Base-by-base conservation (phyloP, 306 rosid species). In the Sicyos baderoa region DNA sequence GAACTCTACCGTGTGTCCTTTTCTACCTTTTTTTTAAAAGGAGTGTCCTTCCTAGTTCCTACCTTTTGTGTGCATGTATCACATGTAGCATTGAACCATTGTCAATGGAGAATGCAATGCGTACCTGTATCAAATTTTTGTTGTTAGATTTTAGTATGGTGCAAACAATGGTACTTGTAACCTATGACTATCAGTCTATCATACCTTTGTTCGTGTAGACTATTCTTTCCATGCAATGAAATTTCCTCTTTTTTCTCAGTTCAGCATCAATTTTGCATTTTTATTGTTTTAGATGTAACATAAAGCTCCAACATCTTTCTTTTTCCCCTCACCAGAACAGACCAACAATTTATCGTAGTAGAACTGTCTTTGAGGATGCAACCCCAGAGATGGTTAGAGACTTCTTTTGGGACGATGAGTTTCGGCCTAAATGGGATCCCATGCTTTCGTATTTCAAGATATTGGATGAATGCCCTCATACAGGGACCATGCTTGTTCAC, bases 351-450 rank as follows among this genome's bases (percentile, higher is more conserved):
- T 94, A 94, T 81, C 86, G 95, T 14, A 94, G 91, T 74, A 88
- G 82, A 86, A 94, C 96, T 59, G 84, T 90, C 54, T 94, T 90
- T 78, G 97, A 94, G 83, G 99, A 94, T 72, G 97, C 95, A 53
- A 84, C 86, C 32, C 91, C 95, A 1, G 99, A 94, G 84, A 63
- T 94, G 84, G 99, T 94, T 18, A 86, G 97, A 81, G 99, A 94
- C 82, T 94, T 94, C 82, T 94, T 94, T 75, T 94, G 99, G 99
- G 99, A 94, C 75, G 99, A 94, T 80, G 97, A 94, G 74, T 90
- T 88, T 74, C 95, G 99, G 68, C 87, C 88, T 76, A 87, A 85
- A 80, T 94, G 99, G 99, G 99, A 94, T 84, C 79, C 89, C 18
- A 94, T 94, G 99, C 96, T 94, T 15, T 59, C 83, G 12, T 21